Percentiles rank a stretch among this genome's conserved stretches.
These are phyloP conservation scores for Metarhizium guizhouense DNA, from an alignment of 2,329 filamentous ascomycete genomes.

Conservation along the genomic window DNA sequence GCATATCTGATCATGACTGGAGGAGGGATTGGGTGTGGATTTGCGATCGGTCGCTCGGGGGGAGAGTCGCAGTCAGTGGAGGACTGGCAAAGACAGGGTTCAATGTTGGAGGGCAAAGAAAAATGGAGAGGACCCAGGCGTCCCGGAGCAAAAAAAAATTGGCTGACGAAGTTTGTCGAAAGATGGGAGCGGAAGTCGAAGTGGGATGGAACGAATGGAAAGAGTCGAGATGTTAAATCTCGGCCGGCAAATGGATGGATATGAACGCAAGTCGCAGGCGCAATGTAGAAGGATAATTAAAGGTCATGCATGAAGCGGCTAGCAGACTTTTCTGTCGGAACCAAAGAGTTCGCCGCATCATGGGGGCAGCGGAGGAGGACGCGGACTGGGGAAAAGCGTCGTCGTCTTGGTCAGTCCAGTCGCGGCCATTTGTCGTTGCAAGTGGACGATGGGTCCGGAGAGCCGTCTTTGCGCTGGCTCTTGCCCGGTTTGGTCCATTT, in stretches of 20 bases:
- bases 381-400: background rate
- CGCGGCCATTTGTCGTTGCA: background rate
- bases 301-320: background rate
- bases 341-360: background rate
- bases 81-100: background rate
- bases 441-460: background rate
- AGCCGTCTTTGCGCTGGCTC: background rate
- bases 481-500: background rate
- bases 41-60: background rate
- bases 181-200: background rate
- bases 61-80: background rate
- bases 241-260: background rate
- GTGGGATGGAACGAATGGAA: background rate
- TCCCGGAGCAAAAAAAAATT: background rate
- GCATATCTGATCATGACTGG: conserved; percentile 21
- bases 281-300: background rate
- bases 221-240: background rate
- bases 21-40: background rate
- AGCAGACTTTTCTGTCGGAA: background rate
- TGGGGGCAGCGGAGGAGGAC: background rate
- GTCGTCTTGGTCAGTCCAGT: conserved; percentile 1
- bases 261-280: background rate
- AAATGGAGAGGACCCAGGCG: background rate
- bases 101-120: background rate
- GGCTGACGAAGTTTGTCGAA: background rate